Conservation (phyloP, 1,139 yeast genomes). For the Zygoascus sp. region DNA sequence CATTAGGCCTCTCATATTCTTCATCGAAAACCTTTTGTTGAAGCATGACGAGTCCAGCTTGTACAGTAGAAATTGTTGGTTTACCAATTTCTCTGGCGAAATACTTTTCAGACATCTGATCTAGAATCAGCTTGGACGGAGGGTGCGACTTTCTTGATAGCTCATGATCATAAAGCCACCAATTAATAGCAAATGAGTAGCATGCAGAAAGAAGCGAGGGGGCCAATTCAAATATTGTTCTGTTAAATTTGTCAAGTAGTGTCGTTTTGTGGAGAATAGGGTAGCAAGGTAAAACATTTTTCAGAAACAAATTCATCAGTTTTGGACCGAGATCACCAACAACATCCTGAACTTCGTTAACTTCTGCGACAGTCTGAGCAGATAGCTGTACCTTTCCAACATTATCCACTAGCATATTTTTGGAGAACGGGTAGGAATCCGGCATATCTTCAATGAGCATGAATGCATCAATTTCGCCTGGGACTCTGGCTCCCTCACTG, state of each 20-base stretch:
- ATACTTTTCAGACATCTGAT: conserved; percentile 20
- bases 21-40: conserved; percentile 25
- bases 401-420: conserved; percentile 15
- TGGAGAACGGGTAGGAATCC: neutral
- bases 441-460: conserved; percentile 23
- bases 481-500: conserved; percentile 1
- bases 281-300: conserved; percentile 23
- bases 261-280: conserved; percentile 27
- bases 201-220: conserved; percentile 27
- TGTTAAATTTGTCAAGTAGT: conserved; percentile 25
- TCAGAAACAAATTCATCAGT: conserved; percentile 23
- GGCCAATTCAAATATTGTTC: conserved; percentile 25
- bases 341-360: conserved; percentile 23
- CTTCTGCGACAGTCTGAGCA: conserved; percentile 22
- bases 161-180: conserved; percentile 27
- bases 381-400: conserved; percentile 18
- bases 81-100: conserved; percentile 23
- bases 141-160: conserved; percentile 18
- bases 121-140: conserved; percentile 20
- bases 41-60: conserved; percentile 25
- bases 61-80: conserved; percentile 28
- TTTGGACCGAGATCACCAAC: conserved; percentile 23
- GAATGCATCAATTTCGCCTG: conserved; percentile 21
- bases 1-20: conserved; percentile 20
- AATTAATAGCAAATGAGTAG: conserved; percentile 24